A percentile compares a stretch with the other conserved stretches of the same genome.
These are phyloP conservation scores for Polygonum maritimum DNA, from an alignment of 148 eudicot genomes.

Conservation along the genomic window DNA sequence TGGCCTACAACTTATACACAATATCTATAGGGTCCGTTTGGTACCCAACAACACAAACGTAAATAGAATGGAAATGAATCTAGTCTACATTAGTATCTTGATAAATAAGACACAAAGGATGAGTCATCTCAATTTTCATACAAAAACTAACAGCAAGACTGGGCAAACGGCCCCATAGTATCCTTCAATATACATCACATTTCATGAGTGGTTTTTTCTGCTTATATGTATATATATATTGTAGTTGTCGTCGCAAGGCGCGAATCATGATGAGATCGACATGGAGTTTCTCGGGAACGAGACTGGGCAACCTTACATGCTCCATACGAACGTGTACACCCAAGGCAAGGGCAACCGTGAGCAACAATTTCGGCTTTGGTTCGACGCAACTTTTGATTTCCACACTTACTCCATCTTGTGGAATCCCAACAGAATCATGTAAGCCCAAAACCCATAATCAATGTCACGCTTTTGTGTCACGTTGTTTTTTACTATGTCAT, in stretches of 20 bases:
- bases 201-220: not conserved
- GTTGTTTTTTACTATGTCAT: too few relatives aligned
- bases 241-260: conserved; percentile 2
- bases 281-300: conserved; percentile 5
- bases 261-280: conserved; percentile 8
- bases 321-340: conserved; percentile 5
- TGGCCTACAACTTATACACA: not conserved
- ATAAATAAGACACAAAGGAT: too few relatives aligned
- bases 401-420: conserved; percentile 10
- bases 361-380: conserved; percentile 4
- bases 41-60: too few relatives aligned
- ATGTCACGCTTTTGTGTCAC: too few relatives aligned
- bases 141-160: too few relatives aligned
- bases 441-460: not conserved
- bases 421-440: conserved; percentile 12
- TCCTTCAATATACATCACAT: not conserved
- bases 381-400: conserved; percentile 1
- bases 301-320: conserved; percentile 1
- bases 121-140: too few relatives aligned
- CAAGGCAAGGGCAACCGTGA: conserved; percentile 10
- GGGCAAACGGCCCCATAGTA: too few relatives aligned
- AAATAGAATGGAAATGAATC: too few relatives aligned
- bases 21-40: too few relatives aligned
- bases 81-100: too few relatives aligned
- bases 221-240: not conserved